Evolutionary conservation across 495 filamentous ascomycete genomes (phyloP).

Genomic region (Hypoxylon crocopeplum): DNA sequence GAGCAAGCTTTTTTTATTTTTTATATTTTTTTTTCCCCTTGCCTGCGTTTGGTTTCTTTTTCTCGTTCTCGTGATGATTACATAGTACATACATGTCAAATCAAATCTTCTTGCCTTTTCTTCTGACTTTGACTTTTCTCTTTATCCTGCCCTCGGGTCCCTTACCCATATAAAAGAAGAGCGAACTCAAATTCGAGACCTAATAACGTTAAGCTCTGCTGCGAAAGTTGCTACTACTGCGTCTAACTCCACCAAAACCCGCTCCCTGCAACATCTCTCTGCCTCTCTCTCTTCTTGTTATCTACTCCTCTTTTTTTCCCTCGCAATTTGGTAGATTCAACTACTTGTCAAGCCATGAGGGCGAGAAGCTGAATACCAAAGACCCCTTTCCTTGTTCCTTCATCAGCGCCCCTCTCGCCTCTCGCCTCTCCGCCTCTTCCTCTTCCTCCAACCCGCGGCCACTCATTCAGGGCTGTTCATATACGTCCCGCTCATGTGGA

Average conservation of each 20-base stretch:
- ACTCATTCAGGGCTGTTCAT: neutral
- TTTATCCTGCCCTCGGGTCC: neutral
- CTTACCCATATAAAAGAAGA: neutral
- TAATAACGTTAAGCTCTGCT: slow-evolving; percentile 8
- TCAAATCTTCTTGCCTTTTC: neutral
- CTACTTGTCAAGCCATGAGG: too few species aligned
- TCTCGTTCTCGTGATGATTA: slow-evolving; percentile 5
- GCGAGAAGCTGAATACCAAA: slow-evolving; percentile 31
- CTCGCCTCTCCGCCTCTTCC: slow-evolving; percentile 16
- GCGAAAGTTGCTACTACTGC: slow-evolving; percentile 10
- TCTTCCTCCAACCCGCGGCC: slow-evolving; percentile 6
- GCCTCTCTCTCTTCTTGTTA: slow-evolving; percentile 3
- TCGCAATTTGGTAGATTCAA: slow-evolving; percentile 26
- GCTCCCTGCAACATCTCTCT: slow-evolving; percentile 8
- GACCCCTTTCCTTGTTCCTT: slow-evolving; percentile 20
- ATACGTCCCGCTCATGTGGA: neutral
- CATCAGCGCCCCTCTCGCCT: slow-evolving; percentile 7
- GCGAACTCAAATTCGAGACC: slow-evolving; percentile 7
- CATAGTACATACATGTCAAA: too few species aligned
- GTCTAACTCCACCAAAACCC: slow-evolving; percentile 20
- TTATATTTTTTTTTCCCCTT: neutral
- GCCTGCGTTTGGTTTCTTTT: neutral
- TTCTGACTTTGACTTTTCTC: neutral
- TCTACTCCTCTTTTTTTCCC: slow-evolving; percentile 10
- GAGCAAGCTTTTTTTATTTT: slow-evolving; percentile 4